phyloP scores from a whole-genome alignment of 1,284 basidiomycete genomes.

The Chondrostereum purpureum region DNA sequence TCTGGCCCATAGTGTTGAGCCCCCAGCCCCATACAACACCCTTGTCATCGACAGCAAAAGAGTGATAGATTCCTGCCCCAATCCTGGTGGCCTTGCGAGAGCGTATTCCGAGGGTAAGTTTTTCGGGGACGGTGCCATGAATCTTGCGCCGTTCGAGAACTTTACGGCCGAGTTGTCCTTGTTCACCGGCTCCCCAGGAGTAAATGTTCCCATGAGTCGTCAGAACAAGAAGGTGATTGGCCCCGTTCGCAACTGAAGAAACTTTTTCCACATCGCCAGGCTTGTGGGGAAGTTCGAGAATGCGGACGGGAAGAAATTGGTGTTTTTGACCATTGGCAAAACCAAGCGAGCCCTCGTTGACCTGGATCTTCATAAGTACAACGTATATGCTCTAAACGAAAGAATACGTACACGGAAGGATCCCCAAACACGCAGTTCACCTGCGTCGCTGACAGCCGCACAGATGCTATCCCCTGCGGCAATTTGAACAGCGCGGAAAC shows the following conservation, averaged over 20 bases:
- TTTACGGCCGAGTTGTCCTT: constrained; percentile 81
- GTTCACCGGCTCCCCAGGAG: constrained; percentile 84
- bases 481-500: constrained; percentile 78
- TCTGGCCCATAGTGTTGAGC: constrained; percentile 63
- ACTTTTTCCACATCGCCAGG: constrained; percentile 70
- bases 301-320: constrained; percentile 67
- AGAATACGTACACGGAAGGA: constrained; percentile 73
- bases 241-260: constrained; percentile 73
- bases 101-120: constrained; percentile 65
- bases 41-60: constrained; percentile 80
- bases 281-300: constrained; percentile 56
- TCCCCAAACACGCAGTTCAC: constrained; percentile 86
- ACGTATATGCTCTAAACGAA: constrained; percentile 3
- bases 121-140: constrained; percentile 78
- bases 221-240: constrained; percentile 83
- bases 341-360: constrained; percentile 79
- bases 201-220: constrained; percentile 82
- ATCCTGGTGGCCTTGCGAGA: constrained; percentile 67
- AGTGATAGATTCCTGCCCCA: constrained; percentile 80
- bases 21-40: constrained; percentile 92
- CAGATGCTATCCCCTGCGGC: constrained; percentile 84
- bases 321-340: constrained; percentile 66
- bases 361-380: too few species aligned
- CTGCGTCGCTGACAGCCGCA: constrained; percentile 72
- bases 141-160: constrained; percentile 81